These are phyloP conservation scores for Imleria badia DNA, from an alignment of 768 basidiomycete genomes.

Conservation along the genomic window DNA sequence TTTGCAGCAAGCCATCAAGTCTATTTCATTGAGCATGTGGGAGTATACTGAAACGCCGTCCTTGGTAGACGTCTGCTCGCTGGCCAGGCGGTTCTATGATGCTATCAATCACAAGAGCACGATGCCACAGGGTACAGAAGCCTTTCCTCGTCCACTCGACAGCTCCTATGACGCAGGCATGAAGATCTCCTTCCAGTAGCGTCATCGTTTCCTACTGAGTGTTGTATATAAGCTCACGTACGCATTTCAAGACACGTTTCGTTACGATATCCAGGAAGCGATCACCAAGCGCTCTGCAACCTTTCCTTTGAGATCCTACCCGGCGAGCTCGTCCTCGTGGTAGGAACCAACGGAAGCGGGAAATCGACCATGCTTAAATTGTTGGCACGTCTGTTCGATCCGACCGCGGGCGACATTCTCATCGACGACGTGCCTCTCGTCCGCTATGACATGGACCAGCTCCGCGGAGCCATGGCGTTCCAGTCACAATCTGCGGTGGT, in stretches of 20 bases:
- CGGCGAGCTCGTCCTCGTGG: constrained; percentile 32
- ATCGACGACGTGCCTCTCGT: constrained; percentile 43
- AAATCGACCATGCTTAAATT: constrained; percentile 44
- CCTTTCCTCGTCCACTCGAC: constrained; percentile 15
- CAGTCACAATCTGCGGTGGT: constrained; percentile 50
- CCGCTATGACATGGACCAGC: constrained; percentile 37
- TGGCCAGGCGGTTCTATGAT: constrained; percentile 21
- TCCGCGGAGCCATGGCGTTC: constrained; percentile 46
- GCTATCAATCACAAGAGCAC: constrained; percentile 20
- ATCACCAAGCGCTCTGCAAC: constrained; percentile 21
- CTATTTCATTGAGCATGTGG: constrained; percentile 17
- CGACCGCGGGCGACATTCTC: constrained; percentile 41
- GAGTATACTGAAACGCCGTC: constrained; percentile 6
- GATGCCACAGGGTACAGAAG: constrained; percentile 18
- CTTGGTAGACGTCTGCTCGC: constrained; percentile 11
- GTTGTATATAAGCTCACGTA: background rate
- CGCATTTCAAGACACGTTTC: constrained; percentile 15
- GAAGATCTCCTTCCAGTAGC: constrained; percentile 28
- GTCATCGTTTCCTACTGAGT: background rate
- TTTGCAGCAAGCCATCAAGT: constrained; percentile 32
- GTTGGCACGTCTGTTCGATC: constrained; percentile 49
- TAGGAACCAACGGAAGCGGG: constrained; percentile 31
- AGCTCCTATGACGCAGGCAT: constrained; percentile 18
- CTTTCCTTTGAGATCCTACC: constrained; percentile 30
- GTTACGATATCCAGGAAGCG: constrained; percentile 23